Conservation (phyloP, 768 basidiomycete species). For the Rhizopogon salebrosus region DNA sequence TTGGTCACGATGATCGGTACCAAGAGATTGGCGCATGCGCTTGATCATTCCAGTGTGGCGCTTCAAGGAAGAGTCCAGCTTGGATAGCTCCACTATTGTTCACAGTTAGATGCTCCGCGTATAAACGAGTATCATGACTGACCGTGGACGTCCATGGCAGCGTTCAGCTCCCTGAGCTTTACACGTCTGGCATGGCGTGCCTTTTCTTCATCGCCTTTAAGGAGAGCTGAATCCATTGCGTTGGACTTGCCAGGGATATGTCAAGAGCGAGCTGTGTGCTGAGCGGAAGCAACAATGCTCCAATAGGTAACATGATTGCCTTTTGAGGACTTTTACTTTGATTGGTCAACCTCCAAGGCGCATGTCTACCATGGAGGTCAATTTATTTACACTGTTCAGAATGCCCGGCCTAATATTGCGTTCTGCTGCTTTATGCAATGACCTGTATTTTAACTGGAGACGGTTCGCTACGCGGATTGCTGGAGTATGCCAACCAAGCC, state of each 20-base stretch:
- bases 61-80: slow-evolving; percentile 91
- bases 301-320: neutral
- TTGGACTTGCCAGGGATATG: neutral
- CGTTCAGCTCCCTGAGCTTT: slow-evolving; percentile 55
- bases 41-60: slow-evolving; percentile 95
- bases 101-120: slow-evolving; percentile 5
- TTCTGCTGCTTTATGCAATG: too few species aligned
- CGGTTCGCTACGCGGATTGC: too few species aligned
- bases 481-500: too few species aligned
- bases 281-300: neutral
- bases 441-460: too few species aligned
- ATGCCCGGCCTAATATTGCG: too few species aligned
- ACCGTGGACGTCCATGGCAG: slow-evolving; percentile 45
- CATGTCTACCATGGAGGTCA: too few species aligned
- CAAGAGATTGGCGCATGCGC: slow-evolving; percentile 83
- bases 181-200: slow-evolving; percentile 51
- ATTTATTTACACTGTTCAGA: too few species aligned
- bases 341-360: neutral
- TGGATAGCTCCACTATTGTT: slow-evolving; percentile 50
- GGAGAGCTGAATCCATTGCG: slow-evolving; percentile 19
- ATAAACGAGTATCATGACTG: slow-evolving; percentile 11
- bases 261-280: neutral
- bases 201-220: slow-evolving; percentile 46
- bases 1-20: slow-evolving; percentile 75
- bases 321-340: neutral